phyloP scores from a whole-genome alignment of 345 rosid genomes.

The Jatropha curcas region DNA sequence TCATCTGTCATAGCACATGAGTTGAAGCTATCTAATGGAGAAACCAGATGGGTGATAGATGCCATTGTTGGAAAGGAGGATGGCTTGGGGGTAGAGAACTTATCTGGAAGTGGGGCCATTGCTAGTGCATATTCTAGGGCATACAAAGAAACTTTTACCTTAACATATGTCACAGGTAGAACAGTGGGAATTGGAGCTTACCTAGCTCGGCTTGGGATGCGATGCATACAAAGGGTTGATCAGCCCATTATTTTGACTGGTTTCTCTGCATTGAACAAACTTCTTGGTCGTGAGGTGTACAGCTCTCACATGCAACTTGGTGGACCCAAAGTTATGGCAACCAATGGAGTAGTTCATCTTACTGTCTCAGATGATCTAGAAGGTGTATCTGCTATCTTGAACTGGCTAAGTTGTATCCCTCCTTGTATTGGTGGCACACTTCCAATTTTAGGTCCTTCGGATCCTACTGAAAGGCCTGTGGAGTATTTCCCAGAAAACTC shows the following conservation, averaged over 20 bases:
- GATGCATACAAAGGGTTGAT: conserved; percentile 98
- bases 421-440: conserved; percentile 71
- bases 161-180: conserved; percentile 93
- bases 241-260: conserved; percentile 99
- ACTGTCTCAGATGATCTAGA: conserved; percentile 97
- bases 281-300: conserved; percentile 98
- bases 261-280: conserved; percentile 94
- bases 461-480: conserved; percentile 85
- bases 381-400: conserved; percentile 88
- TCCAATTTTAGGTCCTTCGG: conserved; percentile 63
- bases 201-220: conserved; percentile 97
- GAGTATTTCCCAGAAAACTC: conserved; percentile 87
- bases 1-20: conserved; percentile 90
- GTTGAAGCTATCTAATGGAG: conserved; percentile 71
- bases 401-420: conserved; percentile 95
- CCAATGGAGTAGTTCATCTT: conserved; percentile 97
- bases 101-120: conserved; percentile 97
- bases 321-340: conserved; percentile 99
- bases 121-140: conserved; percentile 98
- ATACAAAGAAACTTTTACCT: conserved; percentile 92
- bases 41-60: conserved; percentile 90
- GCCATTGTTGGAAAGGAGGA: conserved; percentile 95
- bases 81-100: conserved; percentile 94
- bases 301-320: conserved; percentile 99
- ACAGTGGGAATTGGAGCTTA: conserved; percentile 99